Evolutionary conservation across 441 rosid genomes (phyloP), one percentile per base, ranked within the genome.

Genomic region (Theobroma grandiflorum): DNA sequence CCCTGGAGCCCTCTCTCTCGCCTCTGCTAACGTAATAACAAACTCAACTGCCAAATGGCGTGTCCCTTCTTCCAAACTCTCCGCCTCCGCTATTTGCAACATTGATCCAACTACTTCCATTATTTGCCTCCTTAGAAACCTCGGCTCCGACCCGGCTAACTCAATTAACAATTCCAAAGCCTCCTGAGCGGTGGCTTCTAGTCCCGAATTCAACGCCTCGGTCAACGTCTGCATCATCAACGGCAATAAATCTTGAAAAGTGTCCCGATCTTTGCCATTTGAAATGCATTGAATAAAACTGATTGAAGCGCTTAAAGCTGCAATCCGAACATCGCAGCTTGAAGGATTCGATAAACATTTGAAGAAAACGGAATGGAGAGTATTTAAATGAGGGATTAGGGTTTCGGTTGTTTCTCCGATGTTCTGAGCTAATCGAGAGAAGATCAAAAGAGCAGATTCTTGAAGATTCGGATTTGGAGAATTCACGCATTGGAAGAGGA

Each of bases 81-180:
- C 88, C 0, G 89, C 91, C 82, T 88, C 89, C 0, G 91, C 85
- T 71, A 88, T 84, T 80, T 88, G 89, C 40, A 88, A 82, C 89
- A 88, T 88, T 1, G 91, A 84, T 68, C 88, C 89, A 47, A 88
- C 91, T 20, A 88, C 83, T n/a, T 86, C 91, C 15, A 77, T 81
- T 80, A 88, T 22, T 78, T 85, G 89, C 78, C 82, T 85, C 80
- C 89, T 83, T 11, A 88, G 66, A 77, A 88, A 88, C 61, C 88
- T 79, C 0, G 91, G 91, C 78, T 88, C 91, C 0, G 87, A 77
- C 9, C 88, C 91, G 12, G 89, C 91, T 80, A 88, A 65, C 53
- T 88, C 91, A 33, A 88, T 85, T 50, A 86, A 77, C 74, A 88
- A 77, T 80, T 88, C 91, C 45, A 88, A 69, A 3, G 88, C 91